Evolutionary conservation across 2,329 filamentous ascomycete species (phyloP), one percentile per base, ranked within the genome.

Genomic region (Ceratocystis harringtonii): DNA sequence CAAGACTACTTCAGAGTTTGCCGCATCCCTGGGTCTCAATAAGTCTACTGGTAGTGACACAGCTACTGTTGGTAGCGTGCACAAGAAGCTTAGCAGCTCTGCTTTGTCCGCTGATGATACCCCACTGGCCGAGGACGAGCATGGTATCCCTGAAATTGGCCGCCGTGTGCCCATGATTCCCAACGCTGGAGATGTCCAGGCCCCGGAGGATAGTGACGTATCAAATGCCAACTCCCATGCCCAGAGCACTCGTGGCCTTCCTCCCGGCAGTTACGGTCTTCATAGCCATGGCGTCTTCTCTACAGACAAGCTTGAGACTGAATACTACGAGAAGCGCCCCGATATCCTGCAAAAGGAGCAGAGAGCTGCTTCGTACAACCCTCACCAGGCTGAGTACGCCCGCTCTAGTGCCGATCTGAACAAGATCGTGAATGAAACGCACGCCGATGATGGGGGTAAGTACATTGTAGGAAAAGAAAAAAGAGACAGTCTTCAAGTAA

Each of bases 131-230:
- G 87, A 87, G 19, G 88, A 92, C 58, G 89, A 94, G 69, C 86
- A 91, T 65, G 92, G 92, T 25, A 96, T 96, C 70, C 92, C 92
- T 1, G 89, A 95, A 73, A 94, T 96, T 70, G 92, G 92, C 61
- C 84, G 89, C 71, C 88, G 92, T 72, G 92, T 99, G 48, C 94
- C 94, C 62, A 94, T 99, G 89, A 88, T 94, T 73, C 88, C 87
- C 64, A 84, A 94, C 73, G 89, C 94, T 55, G 94, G 94, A 68
- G 92, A 97, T 73, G 94, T 97, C 8, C 94, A 99, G 77, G 94
- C 94, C 15, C 94, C 94, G 1, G 73, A 77, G 61, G 69, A 68
- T 45, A 65, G 67, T 63, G 75, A 74, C 61, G 69, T 70, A 65
- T 78, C 79, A 68, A 80, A 78, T 69, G 76, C 84, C 68, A 88